Evolutionary conservation across 768 basidiomycete species (phyloP).

Genomic region (Amanita molliuscula): DNA sequence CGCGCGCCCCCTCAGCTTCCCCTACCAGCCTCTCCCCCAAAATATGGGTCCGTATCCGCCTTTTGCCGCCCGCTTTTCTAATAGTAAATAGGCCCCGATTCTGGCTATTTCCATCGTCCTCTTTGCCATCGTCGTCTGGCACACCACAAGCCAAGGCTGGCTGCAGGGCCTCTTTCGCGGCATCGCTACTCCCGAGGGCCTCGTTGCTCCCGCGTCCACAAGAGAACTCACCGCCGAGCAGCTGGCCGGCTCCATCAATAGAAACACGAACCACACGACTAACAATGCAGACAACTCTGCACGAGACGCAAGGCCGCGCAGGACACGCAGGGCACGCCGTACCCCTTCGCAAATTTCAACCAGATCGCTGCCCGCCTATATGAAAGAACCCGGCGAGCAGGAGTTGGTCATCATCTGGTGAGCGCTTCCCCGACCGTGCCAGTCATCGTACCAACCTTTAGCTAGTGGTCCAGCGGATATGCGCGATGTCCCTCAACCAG

Average conservation of each 20-base stretch:
- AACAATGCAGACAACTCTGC: conserved; percentile 11
- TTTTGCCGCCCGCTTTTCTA: not conserved
- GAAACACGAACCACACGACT: conserved; percentile 3
- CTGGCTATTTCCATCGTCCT: not conserved
- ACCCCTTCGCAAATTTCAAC: conserved; percentile 80
- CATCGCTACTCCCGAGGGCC: not conserved
- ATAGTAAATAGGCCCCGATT: not conserved
- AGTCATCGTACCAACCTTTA: not conserved
- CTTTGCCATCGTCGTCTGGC: not conserved
- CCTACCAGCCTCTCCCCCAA: not conserved
- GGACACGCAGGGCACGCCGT: conserved; percentile 37
- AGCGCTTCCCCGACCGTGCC: conserved; percentile 7
- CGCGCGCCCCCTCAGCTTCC: not conserved
- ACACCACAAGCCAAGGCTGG: not conserved
- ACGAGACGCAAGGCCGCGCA: conserved; percentile 20
- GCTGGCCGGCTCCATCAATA: conserved; percentile 37
- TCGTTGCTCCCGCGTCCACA: not conserved
- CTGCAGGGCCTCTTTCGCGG: not conserved
- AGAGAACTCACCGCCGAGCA: conserved; percentile 48
- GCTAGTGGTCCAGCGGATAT: conserved; percentile 40
- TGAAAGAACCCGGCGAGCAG: conserved; percentile 76
- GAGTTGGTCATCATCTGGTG: conserved; percentile 64
- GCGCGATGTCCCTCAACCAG: conserved; percentile 40
- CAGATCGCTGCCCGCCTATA: conserved; percentile 66
- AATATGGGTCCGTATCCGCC: not conserved